Evolutionary conservation across 352 stramenopile species (phyloP), one percentile per base, ranked within the genome.

Genomic region (Globisporangium sylvaticum): DNA sequence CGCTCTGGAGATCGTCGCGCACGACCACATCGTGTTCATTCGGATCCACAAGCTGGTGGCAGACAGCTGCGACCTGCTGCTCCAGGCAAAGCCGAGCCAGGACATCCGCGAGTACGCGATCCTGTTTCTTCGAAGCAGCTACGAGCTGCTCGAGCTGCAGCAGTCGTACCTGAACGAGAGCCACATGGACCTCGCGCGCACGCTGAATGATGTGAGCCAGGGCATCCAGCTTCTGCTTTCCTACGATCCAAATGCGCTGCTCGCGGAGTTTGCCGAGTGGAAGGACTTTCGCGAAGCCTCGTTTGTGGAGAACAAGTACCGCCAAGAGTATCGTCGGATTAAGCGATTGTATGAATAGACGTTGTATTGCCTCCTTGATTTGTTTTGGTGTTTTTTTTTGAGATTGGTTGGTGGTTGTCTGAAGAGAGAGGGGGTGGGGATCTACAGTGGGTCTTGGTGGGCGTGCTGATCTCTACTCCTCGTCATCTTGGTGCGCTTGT

Each of bases 161-260:
- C 75, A 79, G 20, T 66, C 69, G 53, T 87, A 90, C 44, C 67
- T 96, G 37, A 93, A 96, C 69, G 65, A 78, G 22, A 88, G 97
- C 69, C 93, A 98, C 69, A 94, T 97, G 58, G 90, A 98, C 69
- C 74, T 98, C 18, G 95, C 89, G 42, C 77, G 88, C 54, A 98
- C 93, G 32, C 79, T 95, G 34, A 94, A 97, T 58, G 95, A 98
- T 59, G 83, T 98, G 62, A 95, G 91, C 27, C 90, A 98, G 57
- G 88, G 81, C 25, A 96, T 98, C 61, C 82, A 96, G 62, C 68
- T 97, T 34, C 74, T 98, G 65, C 74, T 98, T 9, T 95, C 88
- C 9, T 84, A 89, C 62, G 84, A 96, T 46, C 80, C 89, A 12
- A 90, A 91, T 57, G 79, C 89, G 64, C 74, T 98, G 57, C 78